Evolutionary conservation across 2,329 filamentous ascomycete species (phyloP).

Genomic region (Cryphonectria carpinicola): DNA sequence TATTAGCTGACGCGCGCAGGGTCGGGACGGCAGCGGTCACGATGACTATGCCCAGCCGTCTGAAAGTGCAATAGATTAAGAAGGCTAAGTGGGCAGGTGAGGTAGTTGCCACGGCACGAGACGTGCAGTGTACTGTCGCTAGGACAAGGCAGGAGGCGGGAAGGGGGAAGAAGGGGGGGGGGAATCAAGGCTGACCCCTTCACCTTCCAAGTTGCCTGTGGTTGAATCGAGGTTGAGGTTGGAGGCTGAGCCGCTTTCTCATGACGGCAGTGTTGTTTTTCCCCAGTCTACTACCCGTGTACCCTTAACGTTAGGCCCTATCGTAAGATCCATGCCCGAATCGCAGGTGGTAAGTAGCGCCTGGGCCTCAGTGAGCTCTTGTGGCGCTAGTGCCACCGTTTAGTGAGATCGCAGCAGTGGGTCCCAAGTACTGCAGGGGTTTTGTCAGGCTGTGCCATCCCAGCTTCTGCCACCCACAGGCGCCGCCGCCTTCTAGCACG

Average conservation of each 20-base stretch:
- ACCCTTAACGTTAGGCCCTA: too few species aligned
- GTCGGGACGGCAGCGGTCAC: background rate
- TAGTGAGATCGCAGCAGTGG: conserved; percentile 4
- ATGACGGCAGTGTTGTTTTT: conserved; percentile 11
- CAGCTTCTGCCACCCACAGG: background rate
- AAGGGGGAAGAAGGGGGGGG: too few species aligned
- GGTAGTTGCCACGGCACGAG: background rate
- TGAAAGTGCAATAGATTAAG: background rate
- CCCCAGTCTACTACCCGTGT: background rate
- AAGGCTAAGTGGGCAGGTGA: background rate
- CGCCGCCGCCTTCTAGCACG: background rate
- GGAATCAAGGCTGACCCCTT: conserved; percentile 3
- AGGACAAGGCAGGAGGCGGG: background rate
- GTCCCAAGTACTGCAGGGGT: too few species aligned
- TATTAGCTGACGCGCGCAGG: background rate
- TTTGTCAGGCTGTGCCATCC: too few species aligned
- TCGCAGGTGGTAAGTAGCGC: background rate
- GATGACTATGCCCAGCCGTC: background rate
- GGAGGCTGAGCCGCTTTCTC: background rate
- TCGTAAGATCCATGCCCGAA: background rate
- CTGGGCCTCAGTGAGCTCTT: background rate
- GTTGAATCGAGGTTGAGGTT: background rate
- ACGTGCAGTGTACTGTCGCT: background rate
- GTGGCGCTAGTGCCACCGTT: background rate
- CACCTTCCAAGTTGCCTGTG: background rate